Conservation (phyloP, 2,329 filamentous ascomycete genomes). For the Blumeriella jaapii region DNA sequence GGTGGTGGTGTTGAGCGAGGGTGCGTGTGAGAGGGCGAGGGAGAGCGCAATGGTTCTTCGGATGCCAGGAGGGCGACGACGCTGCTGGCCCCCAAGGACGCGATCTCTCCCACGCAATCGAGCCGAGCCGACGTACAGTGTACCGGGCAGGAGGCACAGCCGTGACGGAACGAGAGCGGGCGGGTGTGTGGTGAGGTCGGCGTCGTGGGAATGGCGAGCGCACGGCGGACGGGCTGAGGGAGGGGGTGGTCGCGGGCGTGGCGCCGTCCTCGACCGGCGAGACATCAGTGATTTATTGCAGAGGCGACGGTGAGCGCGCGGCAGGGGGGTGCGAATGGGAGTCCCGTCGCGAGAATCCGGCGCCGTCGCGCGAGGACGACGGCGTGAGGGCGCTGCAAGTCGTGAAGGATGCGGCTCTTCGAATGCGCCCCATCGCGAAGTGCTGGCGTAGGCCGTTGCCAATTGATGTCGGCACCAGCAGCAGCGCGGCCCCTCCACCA, state of each 20-base stretch:
- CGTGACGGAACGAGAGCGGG: slow-evolving; percentile 23
- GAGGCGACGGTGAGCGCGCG: slow-evolving; percentile 26
- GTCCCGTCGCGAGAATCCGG: slow-evolving; percentile 22
- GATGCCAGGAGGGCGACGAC: slow-evolving; percentile 17
- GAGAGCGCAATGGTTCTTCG: slow-evolving; percentile 20
- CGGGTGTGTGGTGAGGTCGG: slow-evolving; percentile 25
- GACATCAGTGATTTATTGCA: slow-evolving; percentile 55
- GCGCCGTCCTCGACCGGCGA: slow-evolving; percentile 42
- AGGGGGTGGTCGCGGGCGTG: slow-evolving; percentile 27
- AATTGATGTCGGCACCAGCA: slow-evolving; percentile 58
- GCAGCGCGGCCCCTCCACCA: slow-evolving; percentile 53
- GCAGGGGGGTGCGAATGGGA: slow-evolving; percentile 26
- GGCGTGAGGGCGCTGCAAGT: slow-evolving; percentile 27
- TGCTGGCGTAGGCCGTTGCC: slow-evolving; percentile 79
- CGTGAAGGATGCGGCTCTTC: slow-evolving; percentile 53
- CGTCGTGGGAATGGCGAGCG: slow-evolving; percentile 26
- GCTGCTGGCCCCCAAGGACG: slow-evolving; percentile 18
- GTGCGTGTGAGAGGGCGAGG: too few species aligned
- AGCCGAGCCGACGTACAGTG: slow-evolving; percentile 40
- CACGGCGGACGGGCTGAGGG: slow-evolving; percentile 27
- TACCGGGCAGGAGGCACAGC: slow-evolving; percentile 30
- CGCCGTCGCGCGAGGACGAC: slow-evolving; percentile 31
- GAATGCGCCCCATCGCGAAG: slow-evolving; percentile 67
- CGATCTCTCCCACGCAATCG: slow-evolving; percentile 35
- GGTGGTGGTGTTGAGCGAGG: too few species aligned